Evolutionary conservation across 768 basidiomycete species (phyloP), one percentile per base, ranked within the genome.

Genomic region (Pleurotus tuber-regium): DNA sequence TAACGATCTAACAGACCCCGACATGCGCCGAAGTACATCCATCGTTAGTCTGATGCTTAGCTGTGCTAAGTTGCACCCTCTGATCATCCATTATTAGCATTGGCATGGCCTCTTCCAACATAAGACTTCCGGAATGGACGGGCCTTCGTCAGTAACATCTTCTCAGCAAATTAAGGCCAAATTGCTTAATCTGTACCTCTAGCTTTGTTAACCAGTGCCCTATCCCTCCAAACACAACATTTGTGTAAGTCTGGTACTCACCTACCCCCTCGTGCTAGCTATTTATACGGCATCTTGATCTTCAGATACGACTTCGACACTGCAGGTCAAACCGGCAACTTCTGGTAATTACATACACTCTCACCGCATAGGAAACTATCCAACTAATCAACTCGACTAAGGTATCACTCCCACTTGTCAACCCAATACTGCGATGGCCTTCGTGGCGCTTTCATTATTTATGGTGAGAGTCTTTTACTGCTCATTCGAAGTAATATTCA

Each of bases 351-450:
- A 51, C 41, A 19, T 36, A 12, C 9, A 7, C 25, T 36, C 25
- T 14, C 18, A 1, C 14, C 1, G 11, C 66, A 6, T 54, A 59
- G 14, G 42, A 48, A 10, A 26, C 23, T 26, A n/a, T 18, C 50
- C 50, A 57, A 60, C 42, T 74, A 70, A 33, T 74, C 65, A 56
- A 74, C 59, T 56, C 50, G 50, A 24, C 50, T 41, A 42, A 53
- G 73, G 67, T 77, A 71, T 51, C 76, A 78, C 54, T 75, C 73
- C 12, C 78, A 79, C 51, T 62, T 69, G 39, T 67, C 67, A 3
- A 71, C 71, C 4, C 78, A 79, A 55, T 79, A 79, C 52, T 78
- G 78, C 26, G 78, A 80, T 49, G 78, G 78, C 56, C 16, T 71
- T 66, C 41, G 71, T 52, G 56, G 58, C 62, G 30, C 59, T 64